Evolutionary conservation across 2,329 filamentous ascomycete species (phyloP), one percentile per base, ranked within the genome.

Genomic region (Penicillium sclerotiorum): DNA sequence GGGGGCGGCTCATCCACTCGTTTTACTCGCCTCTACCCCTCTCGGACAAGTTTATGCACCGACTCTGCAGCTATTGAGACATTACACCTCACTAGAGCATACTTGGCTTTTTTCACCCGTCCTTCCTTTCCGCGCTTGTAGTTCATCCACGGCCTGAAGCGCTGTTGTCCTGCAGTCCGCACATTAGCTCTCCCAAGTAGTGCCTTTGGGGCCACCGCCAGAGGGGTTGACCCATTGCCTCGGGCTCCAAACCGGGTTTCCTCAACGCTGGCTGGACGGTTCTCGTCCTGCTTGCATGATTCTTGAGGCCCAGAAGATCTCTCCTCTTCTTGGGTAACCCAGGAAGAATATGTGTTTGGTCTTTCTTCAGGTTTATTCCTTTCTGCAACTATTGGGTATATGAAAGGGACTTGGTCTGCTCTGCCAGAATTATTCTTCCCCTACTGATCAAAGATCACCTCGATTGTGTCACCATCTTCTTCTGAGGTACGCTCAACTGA

Each of bases 141-240:
- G 44, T 48, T 53, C 22, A n/a, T 30, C 45, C 40, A 41, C 47
- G 41, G 28, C 42, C 22, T 48, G 56, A 57, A 49, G 52, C 58
- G 58, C 56, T 55, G 50, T 55, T 53, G 35, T 37, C 47, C 49
- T 52, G 50, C 49, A 52, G 23, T 42, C 22, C 27, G 45, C 38
- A 50, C 49, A 22, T 40, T 50, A 45, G 11, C 47, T 43, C 27
- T 54, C 52, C 46, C 49, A 50, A 44, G 47, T 53, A 49, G 44
- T 37, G 47, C 45, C 50, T 30, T 22, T 3, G 53, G 41, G 39
- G 42, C 49, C 53, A 59, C 52, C 55, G 57, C 45, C 50, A 54
- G 61, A 61, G 57, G 57, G 56, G 56, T 56, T 58, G 60, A 62
- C 53, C 67, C 67, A 61, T 27, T 59, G 55, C 59, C 50, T 57